phyloP scores from a whole-genome alignment of 306 rosid genomes.

The Lithocarpus polystachyus region DNA sequence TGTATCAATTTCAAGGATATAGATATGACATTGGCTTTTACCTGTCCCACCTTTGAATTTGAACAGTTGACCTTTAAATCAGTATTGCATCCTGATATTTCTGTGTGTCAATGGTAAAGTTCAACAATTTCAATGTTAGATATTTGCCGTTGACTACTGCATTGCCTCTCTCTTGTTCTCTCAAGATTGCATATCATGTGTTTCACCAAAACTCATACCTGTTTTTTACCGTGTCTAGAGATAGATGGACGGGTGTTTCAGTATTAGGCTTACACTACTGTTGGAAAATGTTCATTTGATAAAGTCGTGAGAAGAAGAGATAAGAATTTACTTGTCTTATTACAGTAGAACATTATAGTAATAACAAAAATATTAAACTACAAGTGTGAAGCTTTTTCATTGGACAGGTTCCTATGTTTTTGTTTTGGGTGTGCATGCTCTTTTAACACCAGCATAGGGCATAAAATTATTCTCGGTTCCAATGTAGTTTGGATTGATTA shows the following conservation, averaged over 20 bases:
- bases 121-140: background rate
- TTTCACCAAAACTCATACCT: background rate
- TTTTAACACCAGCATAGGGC: background rate
- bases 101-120: background rate
- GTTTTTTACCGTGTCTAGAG: background rate
- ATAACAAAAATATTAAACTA: background rate
- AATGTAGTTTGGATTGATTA: slow-evolving; percentile 12
- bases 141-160: background rate
- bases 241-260: background rate
- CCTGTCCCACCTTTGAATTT: background rate
- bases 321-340: background rate
- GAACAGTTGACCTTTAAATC: background rate
- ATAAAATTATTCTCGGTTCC: background rate
- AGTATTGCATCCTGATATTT: background rate
- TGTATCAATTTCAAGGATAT: background rate
- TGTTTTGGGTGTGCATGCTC: background rate
- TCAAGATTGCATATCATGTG: background rate
- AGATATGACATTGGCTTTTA: background rate
- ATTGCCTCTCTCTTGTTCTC: background rate
- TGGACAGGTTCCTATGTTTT: background rate
- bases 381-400: background rate
- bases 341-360: background rate
- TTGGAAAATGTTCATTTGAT: background rate
- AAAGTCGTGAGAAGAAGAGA: background rate
- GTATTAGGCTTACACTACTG: background rate